Evolutionary conservation across 306 rosid genomes (phyloP), one percentile per base, ranked within the genome.

Genomic region (Gastrolobium bilobum): DNA sequence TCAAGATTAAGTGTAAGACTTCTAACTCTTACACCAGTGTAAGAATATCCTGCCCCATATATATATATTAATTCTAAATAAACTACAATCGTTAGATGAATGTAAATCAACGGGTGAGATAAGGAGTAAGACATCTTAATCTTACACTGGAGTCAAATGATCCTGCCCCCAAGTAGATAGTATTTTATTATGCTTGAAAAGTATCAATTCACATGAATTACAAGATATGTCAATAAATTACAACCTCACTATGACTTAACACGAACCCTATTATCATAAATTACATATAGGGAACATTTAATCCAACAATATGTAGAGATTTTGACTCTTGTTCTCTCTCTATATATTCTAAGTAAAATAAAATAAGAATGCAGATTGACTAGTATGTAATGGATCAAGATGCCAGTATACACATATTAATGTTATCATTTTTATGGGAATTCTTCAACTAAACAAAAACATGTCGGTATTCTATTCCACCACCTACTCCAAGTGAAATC

Each of bases 401-500:
- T 37, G 35, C 68, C 48, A 61, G 76, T 39, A 60, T 38, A 64
- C 47, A 62, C 26, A 20, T 38, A 48, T 26, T 68, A 31, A 15
- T 8, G 8, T 50, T 69, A n/a, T 50, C 61, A 61, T 61, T 48
- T 47, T 46, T 79, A 71, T n/a, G 50, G 48, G 44, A 47, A 71
- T 52, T 72, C 60, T 34, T 44, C 65, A 34, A 10, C 70, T 30
- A 65, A 66, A 73, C 20, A 54, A n/a, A 65, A 56, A 7, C 68
- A 63, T 71, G 33, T 11, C 4, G 7, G 8, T 40, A 15, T 61
- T 60, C 37, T 44, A 71, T 53, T 40, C 47, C 66, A 53, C 47
- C 66, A 53, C 51, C 37, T 50, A 30, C 51, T 61, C 67, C 44
- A 44, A 64, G 71, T 33, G 26, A 81, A 66, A 75, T 58, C 48